Percentiles rank a stretch among this genome's conserved stretches.
Conservation (phyloP, 257 asterid genomes). For the Solanum dulcamara region DNA sequence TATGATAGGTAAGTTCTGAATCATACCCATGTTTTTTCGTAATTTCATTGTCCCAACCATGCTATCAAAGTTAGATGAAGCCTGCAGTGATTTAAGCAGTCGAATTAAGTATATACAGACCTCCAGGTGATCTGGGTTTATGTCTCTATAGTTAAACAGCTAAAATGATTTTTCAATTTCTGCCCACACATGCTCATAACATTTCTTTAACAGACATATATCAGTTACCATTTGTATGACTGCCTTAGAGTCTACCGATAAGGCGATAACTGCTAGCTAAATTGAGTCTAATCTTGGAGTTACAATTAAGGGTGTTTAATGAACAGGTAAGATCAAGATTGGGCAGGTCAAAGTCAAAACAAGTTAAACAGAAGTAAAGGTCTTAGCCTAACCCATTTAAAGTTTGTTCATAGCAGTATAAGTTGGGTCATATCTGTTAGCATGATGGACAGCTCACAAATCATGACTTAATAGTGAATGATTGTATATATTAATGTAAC, state of each 20-base stretch:
- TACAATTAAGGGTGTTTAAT: not conserved
- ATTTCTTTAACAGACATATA: not conserved
- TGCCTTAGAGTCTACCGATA: not conserved
- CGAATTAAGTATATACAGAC: not conserved
- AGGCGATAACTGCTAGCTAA: not conserved
- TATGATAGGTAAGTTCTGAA: conserved; percentile 66
- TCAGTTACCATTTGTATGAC: not conserved
- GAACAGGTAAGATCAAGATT: not conserved
- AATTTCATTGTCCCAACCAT: not conserved
- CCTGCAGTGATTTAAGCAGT: not conserved
- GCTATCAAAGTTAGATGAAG: not conserved
- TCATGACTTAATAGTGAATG: too few relatives aligned
- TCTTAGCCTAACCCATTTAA: not conserved
- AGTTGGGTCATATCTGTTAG: not conserved
- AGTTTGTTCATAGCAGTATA: not conserved
- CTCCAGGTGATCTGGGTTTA: not conserved
- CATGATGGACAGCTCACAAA: too few relatives aligned
- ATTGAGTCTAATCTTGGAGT: not conserved
- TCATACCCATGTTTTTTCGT: not conserved
- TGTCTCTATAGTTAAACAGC: not conserved
- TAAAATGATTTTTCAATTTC: not conserved
- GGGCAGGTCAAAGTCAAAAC: not conserved
- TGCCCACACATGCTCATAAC: not conserved
- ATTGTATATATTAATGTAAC: too few relatives aligned
- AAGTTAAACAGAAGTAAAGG: not conserved